These are phyloP conservation scores for Eucalyptus polyanthemos DNA, from an alignment of 345 rosid species.

Conservation along the genomic window DNA sequence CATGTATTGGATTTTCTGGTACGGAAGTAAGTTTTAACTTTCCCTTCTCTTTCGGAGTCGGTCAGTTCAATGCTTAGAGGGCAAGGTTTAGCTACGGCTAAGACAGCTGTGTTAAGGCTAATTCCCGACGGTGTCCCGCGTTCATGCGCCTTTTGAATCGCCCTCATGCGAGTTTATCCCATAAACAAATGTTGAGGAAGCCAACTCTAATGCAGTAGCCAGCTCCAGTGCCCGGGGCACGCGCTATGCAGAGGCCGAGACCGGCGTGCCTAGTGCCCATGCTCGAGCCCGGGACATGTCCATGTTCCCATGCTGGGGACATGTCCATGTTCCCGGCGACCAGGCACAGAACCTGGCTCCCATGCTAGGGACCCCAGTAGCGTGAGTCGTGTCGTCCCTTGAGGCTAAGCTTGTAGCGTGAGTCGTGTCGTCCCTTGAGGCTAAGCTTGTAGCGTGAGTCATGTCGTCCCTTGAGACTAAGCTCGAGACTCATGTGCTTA, in stretches of 20 bases:
- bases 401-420: background rate
- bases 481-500: background rate
- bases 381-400: background rate
- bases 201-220: background rate
- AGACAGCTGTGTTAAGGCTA: background rate
- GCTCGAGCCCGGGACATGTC: background rate
- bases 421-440: background rate
- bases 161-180: background rate
- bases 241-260: background rate
- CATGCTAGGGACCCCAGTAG: background rate
- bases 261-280: background rate
- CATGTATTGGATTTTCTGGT: background rate
- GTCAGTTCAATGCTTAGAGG: background rate
- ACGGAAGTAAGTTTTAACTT: background rate
- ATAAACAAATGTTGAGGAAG: background rate
- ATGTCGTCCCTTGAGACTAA: background rate
- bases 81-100: background rate
- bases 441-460: background rate
- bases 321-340: background rate
- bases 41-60: background rate
- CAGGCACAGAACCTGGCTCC: background rate
- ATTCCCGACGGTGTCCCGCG: background rate
- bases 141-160: background rate
- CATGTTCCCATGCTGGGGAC: too few species aligned
- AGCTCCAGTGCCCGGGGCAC: background rate